A percentile compares a stretch with the other conserved stretches of the same genome.
These are phyloP conservation scores for Herpotrichia juniperi DNA, from an alignment of 2,329 filamentous ascomycete genomes.

Conservation along the genomic window DNA sequence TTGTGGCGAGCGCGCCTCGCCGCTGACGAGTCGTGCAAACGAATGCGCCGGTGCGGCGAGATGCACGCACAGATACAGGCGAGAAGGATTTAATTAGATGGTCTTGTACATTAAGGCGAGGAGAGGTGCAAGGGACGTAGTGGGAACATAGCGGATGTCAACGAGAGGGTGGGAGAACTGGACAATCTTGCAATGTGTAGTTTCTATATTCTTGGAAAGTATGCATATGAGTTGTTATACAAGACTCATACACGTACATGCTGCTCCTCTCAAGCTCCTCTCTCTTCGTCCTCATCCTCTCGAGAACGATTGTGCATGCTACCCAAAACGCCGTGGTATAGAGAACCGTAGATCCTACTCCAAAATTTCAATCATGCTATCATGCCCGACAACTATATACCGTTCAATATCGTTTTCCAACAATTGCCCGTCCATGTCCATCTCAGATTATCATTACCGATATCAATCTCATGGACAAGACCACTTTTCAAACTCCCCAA, in stretches of 20 bases:
- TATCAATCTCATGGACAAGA: not conserved
- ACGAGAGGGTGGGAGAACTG: too few relatives aligned
- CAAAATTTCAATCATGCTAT: not conserved
- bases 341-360: not conserved
- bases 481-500: not conserved
- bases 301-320: not conserved
- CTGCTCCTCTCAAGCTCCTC: not conserved
- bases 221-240: constrained; percentile 1
- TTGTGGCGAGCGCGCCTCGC: too few relatives aligned
- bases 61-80: too few relatives aligned
- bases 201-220: not conserved
- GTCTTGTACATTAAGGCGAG: too few relatives aligned
- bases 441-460: constrained; percentile 1
- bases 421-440: not conserved
- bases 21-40: too few relatives aligned
- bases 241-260: not conserved
- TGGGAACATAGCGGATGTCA: too few relatives aligned
- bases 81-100: too few relatives aligned
- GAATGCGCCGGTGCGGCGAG: too few relatives aligned
- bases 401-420: not conserved
- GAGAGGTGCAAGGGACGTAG: too few relatives aligned
- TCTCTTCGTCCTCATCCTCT: not conserved
- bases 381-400: not conserved
- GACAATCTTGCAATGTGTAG: not conserved
- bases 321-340: constrained; percentile 10